A percentile compares a stretch with the other conserved stretches of the same genome.
Evolutionary conservation across 768 basidiomycete species (phyloP).

Genomic region (Agaricus subrufescens): DNA sequence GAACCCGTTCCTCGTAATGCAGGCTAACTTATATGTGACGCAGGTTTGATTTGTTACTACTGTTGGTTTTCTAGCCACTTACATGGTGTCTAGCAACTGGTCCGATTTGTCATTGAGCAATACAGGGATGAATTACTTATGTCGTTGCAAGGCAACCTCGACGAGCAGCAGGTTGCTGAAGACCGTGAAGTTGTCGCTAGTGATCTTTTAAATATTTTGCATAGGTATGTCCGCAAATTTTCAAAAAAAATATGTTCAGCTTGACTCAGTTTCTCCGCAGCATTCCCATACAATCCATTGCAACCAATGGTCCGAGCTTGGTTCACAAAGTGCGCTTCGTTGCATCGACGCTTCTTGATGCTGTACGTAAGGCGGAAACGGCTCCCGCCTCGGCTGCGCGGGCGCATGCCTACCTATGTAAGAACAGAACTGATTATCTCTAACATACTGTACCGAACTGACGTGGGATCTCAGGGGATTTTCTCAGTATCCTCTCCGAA

Average conservation of each 20-base stretch:
- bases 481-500: conserved; percentile 85
- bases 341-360: conserved; percentile 83
- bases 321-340: conserved; percentile 93
- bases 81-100: conserved; percentile 64
- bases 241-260: conserved; percentile 5
- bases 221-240: conserved; percentile 45
- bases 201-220: conserved; percentile 81
- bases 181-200: conserved; percentile 83
- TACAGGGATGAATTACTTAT: conserved; percentile 82
- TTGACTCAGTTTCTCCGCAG: conserved; percentile 28
- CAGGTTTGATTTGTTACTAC: conserved; percentile 48
- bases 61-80: neutral
- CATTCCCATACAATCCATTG: conserved; percentile 91
- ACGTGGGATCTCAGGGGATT: conserved; percentile 62
- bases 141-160: conserved; percentile 58
- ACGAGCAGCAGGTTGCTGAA: conserved; percentile 62
- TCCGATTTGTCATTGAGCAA: conserved; percentile 88
- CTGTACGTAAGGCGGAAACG: conserved; percentile 76
- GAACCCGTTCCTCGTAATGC: conserved; percentile 89
- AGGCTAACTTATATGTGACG: conserved; percentile 89
- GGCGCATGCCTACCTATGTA: conserved; percentile 84
- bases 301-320: conserved; percentile 80
- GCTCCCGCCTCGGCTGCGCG: conserved; percentile 77
- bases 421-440: conserved; percentile 22
- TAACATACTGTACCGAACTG: conserved; percentile 7